These are phyloP conservation scores for Litchi chinensis DNA, from an alignment of 345 rosid species.

Conservation along the genomic window DNA sequence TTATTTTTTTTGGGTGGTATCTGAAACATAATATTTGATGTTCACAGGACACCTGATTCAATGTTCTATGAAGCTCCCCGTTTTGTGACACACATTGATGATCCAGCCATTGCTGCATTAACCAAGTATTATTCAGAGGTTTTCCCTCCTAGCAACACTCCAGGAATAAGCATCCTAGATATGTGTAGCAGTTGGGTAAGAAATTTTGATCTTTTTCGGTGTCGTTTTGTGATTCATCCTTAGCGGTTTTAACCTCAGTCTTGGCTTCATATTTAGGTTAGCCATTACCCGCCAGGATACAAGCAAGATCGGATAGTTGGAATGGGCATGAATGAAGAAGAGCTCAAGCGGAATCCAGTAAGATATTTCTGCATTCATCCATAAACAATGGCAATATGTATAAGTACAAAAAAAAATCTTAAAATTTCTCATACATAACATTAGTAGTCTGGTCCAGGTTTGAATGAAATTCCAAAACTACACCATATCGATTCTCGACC, in stretches of 20 bases:
- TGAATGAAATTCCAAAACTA: too few relatives aligned
- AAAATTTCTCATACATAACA: too few relatives aligned
- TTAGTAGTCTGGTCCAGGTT: too few relatives aligned
- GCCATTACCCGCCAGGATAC: slow-evolving; percentile 92
- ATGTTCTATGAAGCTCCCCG: slow-evolving; percentile 78
- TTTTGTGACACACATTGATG: slow-evolving; percentile 92
- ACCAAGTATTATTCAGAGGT: slow-evolving; percentile 76
- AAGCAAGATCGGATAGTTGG: slow-evolving; percentile 79
- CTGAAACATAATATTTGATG: not conserved
- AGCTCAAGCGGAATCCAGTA: slow-evolving; percentile 77
- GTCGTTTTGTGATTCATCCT: not conserved
- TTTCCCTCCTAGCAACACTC: slow-evolving; percentile 76
- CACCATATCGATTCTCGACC: too few relatives aligned
- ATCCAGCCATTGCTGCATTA: slow-evolving; percentile 85
- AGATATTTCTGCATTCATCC: slow-evolving; percentile 14
- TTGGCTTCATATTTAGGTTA: slow-evolving; percentile 51
- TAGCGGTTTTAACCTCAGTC: not conserved
- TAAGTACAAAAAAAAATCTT: too few relatives aligned
- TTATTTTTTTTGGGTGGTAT: not conserved
- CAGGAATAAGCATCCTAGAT: slow-evolving; percentile 84
- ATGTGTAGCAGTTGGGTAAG: slow-evolving; percentile 97
- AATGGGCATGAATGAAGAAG: slow-evolving; percentile 86
- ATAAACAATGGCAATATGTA: too few relatives aligned
- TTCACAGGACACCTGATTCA: slow-evolving; percentile 72
- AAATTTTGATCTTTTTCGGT: not conserved